A percentile compares a stretch with the other conserved stretches of the same genome.
phyloP scores from a whole-genome alignment of 306 rosid genomes.

The Cercis canadensis region DNA sequence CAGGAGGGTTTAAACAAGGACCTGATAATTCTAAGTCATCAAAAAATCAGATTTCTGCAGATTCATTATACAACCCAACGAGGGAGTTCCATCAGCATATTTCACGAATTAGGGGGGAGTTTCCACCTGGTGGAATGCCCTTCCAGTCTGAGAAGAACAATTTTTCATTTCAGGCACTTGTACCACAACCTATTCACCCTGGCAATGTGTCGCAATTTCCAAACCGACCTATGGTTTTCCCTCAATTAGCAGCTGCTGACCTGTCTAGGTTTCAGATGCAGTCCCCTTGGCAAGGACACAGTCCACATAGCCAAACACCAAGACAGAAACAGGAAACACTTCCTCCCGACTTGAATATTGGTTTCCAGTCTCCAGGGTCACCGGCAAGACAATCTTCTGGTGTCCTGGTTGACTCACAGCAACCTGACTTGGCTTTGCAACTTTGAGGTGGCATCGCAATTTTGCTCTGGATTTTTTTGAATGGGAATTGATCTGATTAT shows the following conservation, averaged over 20 bases:
- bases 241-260: conserved; percentile 78
- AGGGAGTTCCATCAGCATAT: conserved; percentile 69
- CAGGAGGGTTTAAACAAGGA: conserved; percentile 83
- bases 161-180: conserved; percentile 21
- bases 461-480: conserved; percentile 38
- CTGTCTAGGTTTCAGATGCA: conserved; percentile 82
- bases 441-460: conserved; percentile 68
- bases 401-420: conserved; percentile 87
- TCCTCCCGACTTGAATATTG: conserved; percentile 97
- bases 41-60: conserved; percentile 71
- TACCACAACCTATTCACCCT: conserved; percentile 57
- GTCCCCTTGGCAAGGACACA: conserved; percentile 71
- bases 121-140: conserved; percentile 64
- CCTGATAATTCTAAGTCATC: conserved; percentile 66
- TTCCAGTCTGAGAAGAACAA: conserved; percentile 66
- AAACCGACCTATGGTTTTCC: conserved; percentile 68
- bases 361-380: conserved; percentile 90
- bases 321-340: conserved; percentile 82
- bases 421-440: conserved; percentile 98
- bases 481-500: conserved; percentile 32
- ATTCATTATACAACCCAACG: conserved; percentile 75
- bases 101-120: conserved; percentile 64
- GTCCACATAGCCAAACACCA: conserved; percentile 61
- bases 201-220: conserved; percentile 64
- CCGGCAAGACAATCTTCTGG: conserved; percentile 92